These are phyloP conservation scores for Aspergillus fumigatus DNA, from an alignment of 2,329 filamentous ascomycete genomes.

Conservation along the genomic window DNA sequence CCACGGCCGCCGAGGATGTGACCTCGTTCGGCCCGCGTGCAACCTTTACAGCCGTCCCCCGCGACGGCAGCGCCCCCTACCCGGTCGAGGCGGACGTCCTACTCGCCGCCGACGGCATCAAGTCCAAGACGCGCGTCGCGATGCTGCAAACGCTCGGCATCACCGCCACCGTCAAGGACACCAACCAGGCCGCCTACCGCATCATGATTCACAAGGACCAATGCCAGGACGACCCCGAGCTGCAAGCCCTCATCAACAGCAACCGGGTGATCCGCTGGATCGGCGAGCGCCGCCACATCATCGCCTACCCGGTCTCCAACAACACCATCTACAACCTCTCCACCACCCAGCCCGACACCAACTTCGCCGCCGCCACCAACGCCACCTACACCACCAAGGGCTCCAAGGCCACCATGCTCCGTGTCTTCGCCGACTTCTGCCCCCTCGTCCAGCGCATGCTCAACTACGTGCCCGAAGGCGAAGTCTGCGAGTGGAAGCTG, in stretches of 20 bases:
- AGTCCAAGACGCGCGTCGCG: constrained; percentile 43
- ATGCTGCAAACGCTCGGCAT: constrained; percentile 39
- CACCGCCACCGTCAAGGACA: constrained; percentile 42
- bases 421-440: constrained; percentile 57
- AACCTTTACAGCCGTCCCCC: constrained; percentile 56
- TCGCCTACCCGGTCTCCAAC: constrained; percentile 61
- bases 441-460: constrained; percentile 59
- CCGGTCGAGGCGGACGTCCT: constrained; percentile 49
- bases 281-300: constrained; percentile 62
- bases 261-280: constrained; percentile 61
- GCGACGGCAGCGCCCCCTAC: constrained; percentile 47
- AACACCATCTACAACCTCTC: constrained; percentile 65
- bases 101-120: constrained; percentile 53
- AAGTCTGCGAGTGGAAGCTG: constrained; percentile 64
- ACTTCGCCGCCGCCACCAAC: constrained; percentile 55
- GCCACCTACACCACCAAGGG: constrained; percentile 62
- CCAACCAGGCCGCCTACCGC: constrained; percentile 52
- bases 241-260: constrained; percentile 52
- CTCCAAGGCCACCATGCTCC: constrained; percentile 57
- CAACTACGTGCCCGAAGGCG: constrained; percentile 58
- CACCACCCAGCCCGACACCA: constrained; percentile 57
- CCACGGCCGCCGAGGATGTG: constrained; percentile 51
- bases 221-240: constrained; percentile 46
- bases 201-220: constrained; percentile 48
- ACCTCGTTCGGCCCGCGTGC: constrained; percentile 57